A percentile compares a stretch with the other conserved stretches of the same genome.
These are phyloP conservation scores for Vaccinium corymbosum DNA, from an alignment of 148 eudicot genomes.

Conservation along the genomic window DNA sequence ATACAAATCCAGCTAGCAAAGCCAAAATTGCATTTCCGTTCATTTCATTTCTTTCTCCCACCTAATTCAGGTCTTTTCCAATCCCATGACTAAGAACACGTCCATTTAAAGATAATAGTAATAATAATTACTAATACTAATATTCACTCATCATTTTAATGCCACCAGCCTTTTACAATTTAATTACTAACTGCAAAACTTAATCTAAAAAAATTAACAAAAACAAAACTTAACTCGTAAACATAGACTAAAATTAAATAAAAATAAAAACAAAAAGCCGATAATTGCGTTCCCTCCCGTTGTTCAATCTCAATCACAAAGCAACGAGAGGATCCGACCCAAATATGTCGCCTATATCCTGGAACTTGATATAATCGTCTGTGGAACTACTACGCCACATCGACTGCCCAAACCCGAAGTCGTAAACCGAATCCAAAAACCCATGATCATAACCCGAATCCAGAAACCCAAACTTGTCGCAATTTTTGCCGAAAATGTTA, in stretches of 20 bases:
- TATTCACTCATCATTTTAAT: neutral
- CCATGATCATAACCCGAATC: constrained; percentile 33
- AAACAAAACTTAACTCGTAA: neutral
- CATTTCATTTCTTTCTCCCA: constrained; percentile 36
- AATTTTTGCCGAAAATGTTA: constrained; percentile 26
- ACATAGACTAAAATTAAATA: neutral
- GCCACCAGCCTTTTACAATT: neutral
- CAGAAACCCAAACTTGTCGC: constrained; percentile 14
- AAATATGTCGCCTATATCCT: constrained; percentile 67
- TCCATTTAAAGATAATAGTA: no score
- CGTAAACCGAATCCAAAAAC: neutral
- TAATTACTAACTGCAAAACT: constrained; percentile 5
- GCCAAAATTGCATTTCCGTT: neutral
- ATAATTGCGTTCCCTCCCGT: no score
- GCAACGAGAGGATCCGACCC: constrained; percentile 67
- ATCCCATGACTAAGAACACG: constrained; percentile 9
- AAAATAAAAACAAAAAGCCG: neutral
- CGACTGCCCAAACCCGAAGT: constrained; percentile 23
- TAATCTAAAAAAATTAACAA: neutral
- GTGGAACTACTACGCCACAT: constrained; percentile 19
- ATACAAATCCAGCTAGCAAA: neutral
- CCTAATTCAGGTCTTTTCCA: constrained; percentile 22
- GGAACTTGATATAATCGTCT: constrained; percentile 47
- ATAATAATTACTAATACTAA: no score
- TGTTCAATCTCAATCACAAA: constrained; percentile 15